Conservation (phyloP, 176 grass and related monocot genomes). For the Raddia guianensis region DNA sequence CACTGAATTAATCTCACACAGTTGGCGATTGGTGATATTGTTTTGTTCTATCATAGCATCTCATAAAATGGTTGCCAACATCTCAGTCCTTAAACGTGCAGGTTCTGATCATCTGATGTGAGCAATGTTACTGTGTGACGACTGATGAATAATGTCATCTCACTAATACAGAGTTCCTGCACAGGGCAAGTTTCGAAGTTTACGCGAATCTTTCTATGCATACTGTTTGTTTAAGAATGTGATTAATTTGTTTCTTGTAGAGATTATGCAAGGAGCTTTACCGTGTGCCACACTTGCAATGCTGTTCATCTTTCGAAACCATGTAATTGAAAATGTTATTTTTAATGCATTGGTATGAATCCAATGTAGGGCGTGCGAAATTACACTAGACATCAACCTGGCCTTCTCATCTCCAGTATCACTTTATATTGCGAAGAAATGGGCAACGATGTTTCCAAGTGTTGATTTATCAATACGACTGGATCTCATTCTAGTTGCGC, state of each 20-base stretch:
- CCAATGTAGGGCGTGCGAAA: neutral
- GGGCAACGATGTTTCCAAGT: neutral
- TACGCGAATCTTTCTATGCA: neutral
- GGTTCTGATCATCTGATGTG: neutral
- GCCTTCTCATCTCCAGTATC: no score
- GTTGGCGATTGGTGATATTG: neutral
- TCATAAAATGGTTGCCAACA: neutral
- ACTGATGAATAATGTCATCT: neutral
- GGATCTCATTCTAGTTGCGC: neutral
- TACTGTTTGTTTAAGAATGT: no score
- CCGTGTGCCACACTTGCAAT: neutral
- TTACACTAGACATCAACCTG: neutral
- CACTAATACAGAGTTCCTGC: neutral
- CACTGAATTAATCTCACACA: constrained; percentile 29
- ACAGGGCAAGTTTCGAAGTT: neutral
- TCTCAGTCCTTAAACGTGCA: neutral
- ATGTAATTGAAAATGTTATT: neutral
- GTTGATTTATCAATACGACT: neutral
- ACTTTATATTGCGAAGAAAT: no score
- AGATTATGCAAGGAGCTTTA: neutral
- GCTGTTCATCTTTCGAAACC: neutral
- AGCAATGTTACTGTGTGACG: neutral
- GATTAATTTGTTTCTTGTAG: neutral
- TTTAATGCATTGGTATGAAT: neutral
- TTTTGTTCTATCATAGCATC: neutral